Conservation (phyloP, 306 rosid species). For the Fagus crenata region DNA sequence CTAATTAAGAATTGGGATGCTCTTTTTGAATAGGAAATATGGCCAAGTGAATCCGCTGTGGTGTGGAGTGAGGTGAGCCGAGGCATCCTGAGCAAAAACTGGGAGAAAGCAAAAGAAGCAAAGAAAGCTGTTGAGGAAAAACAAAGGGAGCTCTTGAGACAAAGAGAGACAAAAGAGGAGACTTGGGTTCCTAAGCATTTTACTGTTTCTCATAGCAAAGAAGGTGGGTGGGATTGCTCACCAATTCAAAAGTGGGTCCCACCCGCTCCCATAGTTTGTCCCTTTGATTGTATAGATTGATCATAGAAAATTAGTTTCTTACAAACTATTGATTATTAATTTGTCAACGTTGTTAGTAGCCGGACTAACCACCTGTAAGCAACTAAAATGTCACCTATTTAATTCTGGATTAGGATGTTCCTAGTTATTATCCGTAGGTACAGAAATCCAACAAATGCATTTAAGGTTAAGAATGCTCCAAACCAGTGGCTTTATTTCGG, state of each 20-base stretch:
- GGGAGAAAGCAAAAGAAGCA: slow-evolving; percentile 81
- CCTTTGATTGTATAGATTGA: slow-evolving; percentile 3
- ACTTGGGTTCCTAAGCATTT: slow-evolving; percentile 85
- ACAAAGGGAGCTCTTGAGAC: slow-evolving; percentile 58
- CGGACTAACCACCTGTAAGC: slow-evolving; percentile 3
- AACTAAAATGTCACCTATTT: not conserved
- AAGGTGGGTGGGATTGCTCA: slow-evolving; percentile 73
- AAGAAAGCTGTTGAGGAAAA: slow-evolving; percentile 73
- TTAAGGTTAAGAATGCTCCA: no score
- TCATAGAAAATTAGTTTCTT: slow-evolving; percentile 11
- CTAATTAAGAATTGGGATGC: slow-evolving; percentile 7
- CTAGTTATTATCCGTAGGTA: no score
- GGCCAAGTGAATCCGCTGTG: slow-evolving; percentile 69
- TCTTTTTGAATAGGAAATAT: slow-evolving; percentile 48
- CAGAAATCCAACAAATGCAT: no score
- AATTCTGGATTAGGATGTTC: no score
- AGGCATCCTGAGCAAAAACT: slow-evolving; percentile 59
- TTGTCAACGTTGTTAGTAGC: slow-evolving; percentile 17
- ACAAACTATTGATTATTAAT: not conserved
- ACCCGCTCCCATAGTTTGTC: slow-evolving; percentile 58
- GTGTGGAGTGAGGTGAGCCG: slow-evolving; percentile 75
- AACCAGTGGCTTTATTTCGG: no score
- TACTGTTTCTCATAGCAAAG: slow-evolving; percentile 51
- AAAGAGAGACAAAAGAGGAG: slow-evolving; percentile 55
- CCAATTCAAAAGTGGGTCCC: slow-evolving; percentile 62